Conservation (phyloP, 768 basidiomycete species). For the Auricularia sp. region DNA sequence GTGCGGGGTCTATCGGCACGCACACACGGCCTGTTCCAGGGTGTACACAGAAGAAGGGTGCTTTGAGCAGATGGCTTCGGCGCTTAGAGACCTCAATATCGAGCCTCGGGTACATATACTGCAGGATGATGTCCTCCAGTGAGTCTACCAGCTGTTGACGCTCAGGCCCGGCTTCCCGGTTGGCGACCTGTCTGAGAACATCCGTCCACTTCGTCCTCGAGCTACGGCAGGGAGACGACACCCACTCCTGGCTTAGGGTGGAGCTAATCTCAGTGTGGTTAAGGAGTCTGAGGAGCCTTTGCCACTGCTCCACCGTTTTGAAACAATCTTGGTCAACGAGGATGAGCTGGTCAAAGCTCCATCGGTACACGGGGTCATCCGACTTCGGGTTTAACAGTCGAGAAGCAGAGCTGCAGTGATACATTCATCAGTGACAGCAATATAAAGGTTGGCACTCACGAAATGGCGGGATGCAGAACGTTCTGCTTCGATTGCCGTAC, state of each 20-base stretch:
- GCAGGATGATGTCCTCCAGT: conserved; percentile 81
- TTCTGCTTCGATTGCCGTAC: conserved; percentile 35
- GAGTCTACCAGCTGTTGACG: conserved; percentile 21
- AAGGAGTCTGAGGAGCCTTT: conserved; percentile 62
- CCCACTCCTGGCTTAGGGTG: conserved; percentile 51
- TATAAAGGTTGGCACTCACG: conserved; percentile 33
- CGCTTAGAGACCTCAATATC: conserved; percentile 97
- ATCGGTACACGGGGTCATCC: conserved; percentile 18
- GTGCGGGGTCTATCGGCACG: conserved; percentile 75
- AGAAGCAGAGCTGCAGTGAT: not conserved
- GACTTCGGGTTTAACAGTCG: not conserved
- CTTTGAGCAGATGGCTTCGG: conserved; percentile 93
- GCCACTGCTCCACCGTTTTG: conserved; percentile 54
- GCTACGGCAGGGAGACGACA: conserved; percentile 34
- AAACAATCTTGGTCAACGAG: conserved; percentile 84
- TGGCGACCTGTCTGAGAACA: conserved; percentile 23
- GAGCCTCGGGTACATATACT: conserved; percentile 92
- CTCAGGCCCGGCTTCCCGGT: not conserved
- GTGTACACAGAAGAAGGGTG: conserved; percentile 96
- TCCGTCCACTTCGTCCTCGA: conserved; percentile 73
- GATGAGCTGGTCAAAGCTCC: conserved; percentile 56
- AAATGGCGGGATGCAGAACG: conserved; percentile 61
- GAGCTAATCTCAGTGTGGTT: conserved; percentile 48
- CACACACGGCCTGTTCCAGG: conserved; percentile 94
- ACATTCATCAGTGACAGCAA: too few species aligned